Evolutionary conservation across 2,329 filamentous ascomycete species (phyloP), one percentile per base, ranked within the genome.

Genomic region (Chaetomium sp.): DNA sequence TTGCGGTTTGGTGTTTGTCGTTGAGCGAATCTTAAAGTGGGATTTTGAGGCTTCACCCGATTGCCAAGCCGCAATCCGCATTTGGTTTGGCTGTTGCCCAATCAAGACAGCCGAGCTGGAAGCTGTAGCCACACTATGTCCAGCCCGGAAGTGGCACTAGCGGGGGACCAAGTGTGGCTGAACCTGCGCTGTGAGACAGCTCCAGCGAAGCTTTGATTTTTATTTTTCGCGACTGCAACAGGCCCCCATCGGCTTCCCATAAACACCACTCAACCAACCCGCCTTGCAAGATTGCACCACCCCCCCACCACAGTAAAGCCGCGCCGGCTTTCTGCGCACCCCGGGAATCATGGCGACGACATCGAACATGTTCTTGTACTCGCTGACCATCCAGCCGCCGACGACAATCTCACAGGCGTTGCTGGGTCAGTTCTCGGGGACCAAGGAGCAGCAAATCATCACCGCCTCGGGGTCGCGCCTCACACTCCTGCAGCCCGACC

Each of bases 281-380:
- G 19, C 19, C 37, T 53, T 53, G 49, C 41, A 58, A 35, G 48
- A 57, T 47, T 56, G 58, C 49, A 50, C 53, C 52, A 52, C 49
- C 47, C 41, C 34, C 47, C 14, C 37, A 35, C 52, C 49, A 57
- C 54, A 60, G 45, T 55, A 58, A 59, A 63, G 74, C 74, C 74
- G 74, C 73, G 75, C 76, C 76, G 76, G 75, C 74, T 74, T 68
- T 69, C 75, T 76, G 75, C 75, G 75, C 72, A 69, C 68, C 68
- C 53, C 61, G 61, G 72, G 67, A 69, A 80, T 69, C 70, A 97
- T 97, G 94, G 92, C 94, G 77, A 95, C 91, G 71, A 96, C 92
- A 59, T 96, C 91, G 63, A 92, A 92, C 72, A 95, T 96, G 90
- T 96, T 96, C 72, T 86, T 99, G 76, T 99, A 99, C 77, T 94